A percentile compares a stretch with the other conserved stretches of the same genome.
Conservation (phyloP, 208 protist genomes). For the Acanthamoeba royreba region DNA sequence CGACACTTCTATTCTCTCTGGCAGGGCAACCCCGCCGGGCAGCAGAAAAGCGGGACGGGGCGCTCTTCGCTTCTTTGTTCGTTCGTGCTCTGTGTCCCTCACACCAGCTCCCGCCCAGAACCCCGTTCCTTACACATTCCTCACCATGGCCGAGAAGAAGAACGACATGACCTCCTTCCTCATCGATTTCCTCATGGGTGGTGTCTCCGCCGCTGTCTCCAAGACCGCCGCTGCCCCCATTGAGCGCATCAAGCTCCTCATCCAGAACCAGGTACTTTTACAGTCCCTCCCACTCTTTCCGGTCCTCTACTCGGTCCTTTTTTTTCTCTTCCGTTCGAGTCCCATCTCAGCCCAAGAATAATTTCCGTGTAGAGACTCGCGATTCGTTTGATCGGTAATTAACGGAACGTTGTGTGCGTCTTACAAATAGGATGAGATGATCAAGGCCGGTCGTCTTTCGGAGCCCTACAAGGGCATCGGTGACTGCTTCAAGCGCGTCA, state of each 20-base stretch:
- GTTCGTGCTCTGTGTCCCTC: background rate
- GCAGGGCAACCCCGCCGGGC: background rate
- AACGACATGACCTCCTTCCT: slow-evolving; percentile 17
- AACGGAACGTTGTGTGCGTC: too few species aligned
- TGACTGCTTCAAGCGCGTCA: slow-evolving; percentile 92
- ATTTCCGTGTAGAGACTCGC: too few species aligned
- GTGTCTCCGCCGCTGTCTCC: slow-evolving; percentile 77
- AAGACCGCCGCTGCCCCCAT: slow-evolving; percentile 94
- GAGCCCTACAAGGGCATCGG: slow-evolving; percentile 91
- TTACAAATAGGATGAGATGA: slow-evolving; percentile 51
- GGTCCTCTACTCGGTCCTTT: background rate
- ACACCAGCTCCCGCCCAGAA: background rate
- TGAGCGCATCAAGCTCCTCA: slow-evolving; percentile 93
- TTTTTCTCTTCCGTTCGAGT: background rate
- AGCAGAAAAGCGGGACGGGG: background rate
- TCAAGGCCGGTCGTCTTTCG: background rate
- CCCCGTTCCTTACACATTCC: background rate
- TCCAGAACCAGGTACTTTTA: slow-evolving; percentile 85
- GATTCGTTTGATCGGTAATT: too few species aligned
- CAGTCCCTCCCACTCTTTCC: background rate
- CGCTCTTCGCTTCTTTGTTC: background rate
- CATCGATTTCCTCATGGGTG: slow-evolving; percentile 73
- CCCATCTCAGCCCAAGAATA: background rate
- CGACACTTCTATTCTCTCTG: background rate
- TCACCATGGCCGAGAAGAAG: background rate